Evolutionary conservation across 176 grass and related monocot genomes (phyloP).

Genomic region (Eleusine indica): DNA sequence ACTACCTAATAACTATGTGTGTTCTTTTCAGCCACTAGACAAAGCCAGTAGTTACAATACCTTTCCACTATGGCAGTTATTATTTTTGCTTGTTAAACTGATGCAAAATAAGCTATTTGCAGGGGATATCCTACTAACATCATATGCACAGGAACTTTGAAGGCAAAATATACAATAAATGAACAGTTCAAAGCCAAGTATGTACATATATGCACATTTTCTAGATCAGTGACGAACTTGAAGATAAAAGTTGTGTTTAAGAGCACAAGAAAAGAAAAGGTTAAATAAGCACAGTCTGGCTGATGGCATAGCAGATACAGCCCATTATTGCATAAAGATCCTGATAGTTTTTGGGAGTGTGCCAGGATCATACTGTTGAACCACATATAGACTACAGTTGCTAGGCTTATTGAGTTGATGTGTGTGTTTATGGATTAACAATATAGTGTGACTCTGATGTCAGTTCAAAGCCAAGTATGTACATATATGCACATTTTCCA

Average conservation of each 20-base stretch:
- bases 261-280: conserved; percentile 33
- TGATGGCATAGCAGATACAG: background rate
- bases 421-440: background rate
- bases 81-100: background rate
- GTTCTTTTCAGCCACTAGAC: conserved; percentile 27
- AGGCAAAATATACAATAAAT: conserved; percentile 4
- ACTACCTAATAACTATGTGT: background rate
- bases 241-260: background rate
- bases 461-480: conserved; percentile 4
- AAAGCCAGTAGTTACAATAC: conserved; percentile 9
- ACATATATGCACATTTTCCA: background rate
- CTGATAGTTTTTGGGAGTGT: background rate
- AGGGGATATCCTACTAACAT: background rate
- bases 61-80: background rate
- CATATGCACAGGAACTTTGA: conserved; percentile 17
- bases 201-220: background rate
- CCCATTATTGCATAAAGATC: background rate
- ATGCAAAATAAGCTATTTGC: background rate
- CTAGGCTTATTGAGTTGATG: background rate
- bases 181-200: conserved; percentile 3
- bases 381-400: background rate
- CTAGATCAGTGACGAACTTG: background rate
- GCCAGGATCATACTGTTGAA: background rate
- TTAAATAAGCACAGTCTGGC: background rate
- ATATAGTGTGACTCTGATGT: background rate